Conservation (phyloP, 805 yeast genomes). For the Metschnikowia gruessii region DNA sequence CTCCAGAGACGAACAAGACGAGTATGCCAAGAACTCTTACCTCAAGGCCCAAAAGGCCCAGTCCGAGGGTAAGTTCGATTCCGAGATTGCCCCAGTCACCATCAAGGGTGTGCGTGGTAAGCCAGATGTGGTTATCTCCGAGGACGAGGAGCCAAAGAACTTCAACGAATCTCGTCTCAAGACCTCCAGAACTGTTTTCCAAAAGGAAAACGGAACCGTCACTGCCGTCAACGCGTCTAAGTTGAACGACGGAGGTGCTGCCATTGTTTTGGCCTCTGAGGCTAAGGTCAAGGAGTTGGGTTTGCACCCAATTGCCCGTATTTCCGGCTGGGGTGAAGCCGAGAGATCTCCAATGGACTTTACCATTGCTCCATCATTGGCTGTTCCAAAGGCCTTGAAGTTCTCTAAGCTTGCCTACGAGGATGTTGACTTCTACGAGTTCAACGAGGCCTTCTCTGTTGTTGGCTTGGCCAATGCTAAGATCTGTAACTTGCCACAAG, state of each 20-base stretch:
- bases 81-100: slow-evolving; percentile 84
- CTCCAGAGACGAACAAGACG: slow-evolving; percentile 85
- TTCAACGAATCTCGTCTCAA: slow-evolving; percentile 74
- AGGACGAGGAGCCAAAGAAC: slow-evolving; percentile 83
- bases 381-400: slow-evolving; percentile 93
- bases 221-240: slow-evolving; percentile 98
- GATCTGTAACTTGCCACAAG: slow-evolving; percentile 56
- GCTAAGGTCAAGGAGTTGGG: slow-evolving; percentile 80
- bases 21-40: slow-evolving; percentile 81
- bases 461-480: slow-evolving; percentile 90
- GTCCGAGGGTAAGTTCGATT: slow-evolving; percentile 72
- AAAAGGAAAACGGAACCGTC: slow-evolving; percentile 89
- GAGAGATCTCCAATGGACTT: slow-evolving; percentile 93
- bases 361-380: slow-evolving; percentile 93
- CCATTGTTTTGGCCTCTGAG: slow-evolving; percentile 83
- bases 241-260: slow-evolving; percentile 97
- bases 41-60: slow-evolving; percentile 82
- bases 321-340: slow-evolving; percentile 97
- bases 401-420: slow-evolving; percentile 66
- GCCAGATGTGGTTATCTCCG: slow-evolving; percentile 67
- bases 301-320: slow-evolving; percentile 84
- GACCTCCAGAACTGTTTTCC: slow-evolving; percentile 91
- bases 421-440: slow-evolving; percentile 86
- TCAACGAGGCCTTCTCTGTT: slow-evolving; percentile 97
- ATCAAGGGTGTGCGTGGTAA: slow-evolving; percentile 87